Conservation (phyloP, 78 protist genomes). For the Dictyostelium firmibasis region DNA sequence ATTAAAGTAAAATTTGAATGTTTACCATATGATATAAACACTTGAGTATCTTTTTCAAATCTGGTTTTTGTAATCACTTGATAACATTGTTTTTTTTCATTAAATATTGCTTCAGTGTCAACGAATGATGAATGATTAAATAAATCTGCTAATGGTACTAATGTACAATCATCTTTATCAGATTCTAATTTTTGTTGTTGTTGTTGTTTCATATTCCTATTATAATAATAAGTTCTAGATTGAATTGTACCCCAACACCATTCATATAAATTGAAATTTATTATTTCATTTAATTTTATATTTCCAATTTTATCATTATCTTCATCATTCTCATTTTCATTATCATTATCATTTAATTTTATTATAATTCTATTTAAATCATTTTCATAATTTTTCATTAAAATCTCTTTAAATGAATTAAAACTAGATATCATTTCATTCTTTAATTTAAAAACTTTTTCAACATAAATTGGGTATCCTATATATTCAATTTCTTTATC, state of each 20-base stretch:
- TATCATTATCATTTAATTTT: neutral
- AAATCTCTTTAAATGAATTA: neutral
- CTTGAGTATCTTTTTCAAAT: conserved; percentile 36
- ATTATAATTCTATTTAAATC: neutral
- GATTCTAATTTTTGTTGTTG: neutral
- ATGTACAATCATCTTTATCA: neutral
- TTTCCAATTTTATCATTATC: no score
- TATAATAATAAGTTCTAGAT: conserved; percentile 58
- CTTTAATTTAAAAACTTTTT: neutral
- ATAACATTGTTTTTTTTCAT: neutral
- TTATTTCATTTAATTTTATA: neutral
- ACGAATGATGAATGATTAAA: conserved; percentile 36
- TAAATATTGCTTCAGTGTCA: neutral
- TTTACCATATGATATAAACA: conserved; percentile 54
- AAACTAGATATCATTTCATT: neutral
- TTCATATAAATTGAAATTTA: neutral
- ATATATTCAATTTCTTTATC: conserved; percentile 32
- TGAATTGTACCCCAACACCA: conserved; percentile 72
- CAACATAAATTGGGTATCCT: conserved; percentile 13
- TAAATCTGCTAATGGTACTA: conserved; percentile 73
- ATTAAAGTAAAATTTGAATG: conserved; percentile 49
- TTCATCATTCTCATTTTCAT: neutral
- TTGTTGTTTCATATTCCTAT: neutral
- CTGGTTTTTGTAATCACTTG: conserved; percentile 53
- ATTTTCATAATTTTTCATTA: neutral